Percentiles rank a stretch among this genome's conserved stretches.
These are phyloP conservation scores for Daldinia childiae DNA, from an alignment of 495 filamentous ascomycete species.

Conservation along the genomic window DNA sequence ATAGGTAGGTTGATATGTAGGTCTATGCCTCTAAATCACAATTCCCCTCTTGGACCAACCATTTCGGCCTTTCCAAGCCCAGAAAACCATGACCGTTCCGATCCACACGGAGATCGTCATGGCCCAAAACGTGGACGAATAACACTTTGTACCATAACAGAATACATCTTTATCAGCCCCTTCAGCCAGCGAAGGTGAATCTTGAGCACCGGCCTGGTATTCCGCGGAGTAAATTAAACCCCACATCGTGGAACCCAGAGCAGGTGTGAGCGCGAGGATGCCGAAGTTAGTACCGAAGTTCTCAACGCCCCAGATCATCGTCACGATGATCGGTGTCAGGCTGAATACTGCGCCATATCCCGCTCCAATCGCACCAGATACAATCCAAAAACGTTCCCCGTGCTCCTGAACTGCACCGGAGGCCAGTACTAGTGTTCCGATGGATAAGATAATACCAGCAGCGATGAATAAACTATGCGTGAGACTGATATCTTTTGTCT, in stretches of 20 bases:
- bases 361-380: constrained; percentile 81
- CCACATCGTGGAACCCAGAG: constrained; percentile 84
- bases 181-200: constrained; percentile 28
- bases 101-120: constrained; percentile 81
- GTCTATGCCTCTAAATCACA: constrained; percentile 60
- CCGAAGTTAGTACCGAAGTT: constrained; percentile 99
- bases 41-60: constrained; percentile 84
- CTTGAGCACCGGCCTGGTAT: constrained; percentile 72
- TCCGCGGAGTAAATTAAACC: constrained; percentile 81
- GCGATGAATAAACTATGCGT: constrained; percentile 78
- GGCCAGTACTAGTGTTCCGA: constrained; percentile 79
- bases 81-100: constrained; percentile 75
- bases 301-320: constrained; percentile 95
- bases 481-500: constrained; percentile 68
- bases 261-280: constrained; percentile 90
- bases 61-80: constrained; percentile 80
- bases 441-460: constrained; percentile 76
- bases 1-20: not conserved
- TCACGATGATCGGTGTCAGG: constrained; percentile 88
- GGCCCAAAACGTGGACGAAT: constrained; percentile 79
- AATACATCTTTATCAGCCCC: constrained; percentile 57
- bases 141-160: constrained; percentile 82
- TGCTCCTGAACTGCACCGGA: constrained; percentile 73
- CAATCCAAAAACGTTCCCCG: constrained; percentile 76
- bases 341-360: constrained; percentile 94